Evolutionary conservation across 2,329 filamentous ascomycete species (phyloP).

Genomic region (Bisporella sp.): DNA sequence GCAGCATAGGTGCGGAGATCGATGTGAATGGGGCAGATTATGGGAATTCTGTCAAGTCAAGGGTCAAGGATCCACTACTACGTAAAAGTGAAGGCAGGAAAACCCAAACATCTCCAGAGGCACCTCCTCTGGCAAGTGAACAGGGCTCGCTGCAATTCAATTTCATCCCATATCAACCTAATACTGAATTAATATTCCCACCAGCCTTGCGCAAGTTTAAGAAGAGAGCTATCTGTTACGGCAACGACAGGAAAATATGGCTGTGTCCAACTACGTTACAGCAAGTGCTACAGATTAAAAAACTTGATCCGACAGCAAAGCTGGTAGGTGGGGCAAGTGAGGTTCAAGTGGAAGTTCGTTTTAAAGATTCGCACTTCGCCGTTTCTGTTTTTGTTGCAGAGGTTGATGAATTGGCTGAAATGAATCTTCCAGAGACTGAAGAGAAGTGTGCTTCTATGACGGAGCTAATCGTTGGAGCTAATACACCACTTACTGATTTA

Average conservation of each 20-base stretch:
- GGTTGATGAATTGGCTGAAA: constrained; percentile 80
- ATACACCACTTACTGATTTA: constrained; percentile 66
- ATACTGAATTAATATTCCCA: constrained; percentile 91
- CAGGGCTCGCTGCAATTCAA: constrained; percentile 9
- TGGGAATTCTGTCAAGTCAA: constrained; percentile 18
- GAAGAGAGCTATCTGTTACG: constrained; percentile 75
- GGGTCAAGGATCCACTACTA: constrained; percentile 2
- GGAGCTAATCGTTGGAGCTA: neutral
- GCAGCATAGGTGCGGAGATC: no score
- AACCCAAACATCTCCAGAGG: constrained; percentile 9
- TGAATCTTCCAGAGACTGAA: constrained; percentile 55
- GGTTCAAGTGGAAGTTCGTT: constrained; percentile 95
- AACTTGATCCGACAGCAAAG: constrained; percentile 73
- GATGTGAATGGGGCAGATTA: constrained; percentile 1
- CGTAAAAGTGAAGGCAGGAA: constrained; percentile 11
- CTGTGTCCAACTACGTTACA: constrained; percentile 77
- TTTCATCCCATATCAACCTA: constrained; percentile 84
- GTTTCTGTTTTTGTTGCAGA: constrained; percentile 88
- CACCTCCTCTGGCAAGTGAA: constrained; percentile 6
- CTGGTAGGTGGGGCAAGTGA: constrained; percentile 92
- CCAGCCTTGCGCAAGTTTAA: constrained; percentile 74
- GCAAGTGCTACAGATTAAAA: constrained; percentile 86
- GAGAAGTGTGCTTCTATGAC: neutral
- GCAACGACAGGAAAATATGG: constrained; percentile 89
- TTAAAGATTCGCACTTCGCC: constrained; percentile 85